Evolutionary conservation across 208 protist species (phyloP).

Genomic region (Sergeia podlipaevii): DNA sequence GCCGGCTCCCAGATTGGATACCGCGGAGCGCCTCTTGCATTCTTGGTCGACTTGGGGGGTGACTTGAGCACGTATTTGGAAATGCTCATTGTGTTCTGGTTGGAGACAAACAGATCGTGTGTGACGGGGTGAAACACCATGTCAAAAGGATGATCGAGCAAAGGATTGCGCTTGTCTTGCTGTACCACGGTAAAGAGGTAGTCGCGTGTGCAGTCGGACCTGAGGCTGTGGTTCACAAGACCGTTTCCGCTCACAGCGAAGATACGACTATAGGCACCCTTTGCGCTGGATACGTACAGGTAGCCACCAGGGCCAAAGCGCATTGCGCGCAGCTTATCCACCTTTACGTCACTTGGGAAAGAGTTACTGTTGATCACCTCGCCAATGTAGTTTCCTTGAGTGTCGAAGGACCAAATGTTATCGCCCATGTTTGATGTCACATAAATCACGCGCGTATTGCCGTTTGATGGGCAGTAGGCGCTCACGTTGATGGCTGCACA

Average conservation of each 20-base stretch:
- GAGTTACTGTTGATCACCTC: constrained; percentile 59
- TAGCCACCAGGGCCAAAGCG: constrained; percentile 72
- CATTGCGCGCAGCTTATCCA: constrained; percentile 85
- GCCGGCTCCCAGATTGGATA: constrained; percentile 35
- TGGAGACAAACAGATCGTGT: constrained; percentile 73
- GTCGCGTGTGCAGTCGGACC: constrained; percentile 64
- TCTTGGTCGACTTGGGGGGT: too few relatives aligned
- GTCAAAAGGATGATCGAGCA: constrained; percentile 88
- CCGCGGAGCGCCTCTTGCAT: constrained; percentile 1
- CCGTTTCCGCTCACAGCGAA: constrained; percentile 88
- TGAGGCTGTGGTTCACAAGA: constrained; percentile 71
- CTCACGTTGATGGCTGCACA: constrained; percentile 7
- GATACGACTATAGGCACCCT: constrained; percentile 79
- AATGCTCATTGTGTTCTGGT: constrained; percentile 85
- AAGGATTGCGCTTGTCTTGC: constrained; percentile 54
- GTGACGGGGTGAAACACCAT: constrained; percentile 73
- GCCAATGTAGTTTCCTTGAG: constrained; percentile 70
- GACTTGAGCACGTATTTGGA: constrained; percentile 55
- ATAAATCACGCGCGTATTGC: constrained; percentile 85
- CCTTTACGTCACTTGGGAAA: constrained; percentile 57
- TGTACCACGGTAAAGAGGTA: constrained; percentile 76
- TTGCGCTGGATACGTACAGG: constrained; percentile 81
- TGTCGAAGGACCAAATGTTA: constrained; percentile 88
- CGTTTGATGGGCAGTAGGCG: constrained; percentile 77
- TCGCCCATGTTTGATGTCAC: constrained; percentile 85